Base-by-base conservation (phyloP, 208 protist species). In the Crithidia bombi region DNA sequence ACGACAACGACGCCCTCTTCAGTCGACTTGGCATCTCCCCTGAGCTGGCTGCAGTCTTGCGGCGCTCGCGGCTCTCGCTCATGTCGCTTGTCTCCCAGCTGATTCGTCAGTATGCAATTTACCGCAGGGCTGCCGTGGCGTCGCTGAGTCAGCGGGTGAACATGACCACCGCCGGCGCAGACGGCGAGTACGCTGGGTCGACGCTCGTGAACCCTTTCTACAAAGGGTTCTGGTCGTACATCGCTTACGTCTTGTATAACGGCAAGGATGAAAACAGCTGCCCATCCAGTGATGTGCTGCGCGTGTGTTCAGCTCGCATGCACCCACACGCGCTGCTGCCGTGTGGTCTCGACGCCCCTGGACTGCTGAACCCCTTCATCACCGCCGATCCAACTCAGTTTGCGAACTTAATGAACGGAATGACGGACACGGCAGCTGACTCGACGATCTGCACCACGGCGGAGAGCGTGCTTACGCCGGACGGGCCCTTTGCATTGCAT, bases 141-240 rank as follows among this genome's bases (percentile, higher is more conserved):
- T 79, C 78, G 35, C 61, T 86, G 17, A 84, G 87, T 30, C 78
- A 73, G 26, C 84, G 80, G 28, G 84, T 95, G 15, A 86, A 86
- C 67, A 89, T 85, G 26, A 82, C 79, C 28, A 68, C 79, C 1
- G 69, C 69, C 11, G 75, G 73, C 38, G 65, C 47, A 12, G 57
- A 73, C 32, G 73, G 58, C 50, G 77, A 77, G 44, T 78, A 82
- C 50, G 57, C 69, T 3, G 21, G 33, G 25, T 64, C 74, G 0
- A 41, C 77, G 5, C 71, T 91, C 26, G 81, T 92, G 30, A 86
- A 93, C 63, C 90, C 87, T 0, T 90, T 93, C 52, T 92, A 87
- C 62, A 78, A 77, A 36, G 78, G 68, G 0, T 43, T 96, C 12
- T 96, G 90, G 90, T 46, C 65, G 3, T 81, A 75, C 36, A 51